Evolutionary conservation across 2,329 filamentous ascomycete genomes (phyloP).

Genomic region (Fusarium verticillioides): DNA sequence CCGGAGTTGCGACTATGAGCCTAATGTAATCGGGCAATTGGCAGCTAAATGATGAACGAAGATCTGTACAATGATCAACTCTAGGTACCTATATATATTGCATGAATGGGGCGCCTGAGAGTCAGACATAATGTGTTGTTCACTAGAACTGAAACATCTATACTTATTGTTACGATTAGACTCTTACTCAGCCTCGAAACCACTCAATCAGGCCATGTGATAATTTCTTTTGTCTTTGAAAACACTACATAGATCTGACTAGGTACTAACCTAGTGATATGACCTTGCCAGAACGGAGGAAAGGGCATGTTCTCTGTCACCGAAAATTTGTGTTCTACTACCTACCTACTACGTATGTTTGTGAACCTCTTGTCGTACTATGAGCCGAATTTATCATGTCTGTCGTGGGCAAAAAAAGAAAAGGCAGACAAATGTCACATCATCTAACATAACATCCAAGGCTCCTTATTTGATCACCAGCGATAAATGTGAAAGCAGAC

Average conservation of each 20-base stretch:
- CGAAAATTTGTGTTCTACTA: background rate
- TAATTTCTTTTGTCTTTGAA: background rate
- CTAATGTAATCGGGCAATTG: background rate
- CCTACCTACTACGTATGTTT: background rate
- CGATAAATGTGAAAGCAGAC: background rate
- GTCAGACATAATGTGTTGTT: background rate
- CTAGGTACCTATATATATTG: background rate
- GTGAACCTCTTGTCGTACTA: background rate
- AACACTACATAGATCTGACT: background rate
- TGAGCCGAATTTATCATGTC: background rate
- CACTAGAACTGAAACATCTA: background rate
- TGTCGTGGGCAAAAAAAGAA: background rate
- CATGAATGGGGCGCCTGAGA: background rate
- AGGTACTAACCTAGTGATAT: background rate
- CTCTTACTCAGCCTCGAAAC: background rate
- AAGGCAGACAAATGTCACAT: background rate
- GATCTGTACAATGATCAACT: conserved; percentile 2
- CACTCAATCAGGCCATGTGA: conserved; percentile 3
- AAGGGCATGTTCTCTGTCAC: background rate
- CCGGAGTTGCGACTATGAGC: background rate
- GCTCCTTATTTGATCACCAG: background rate
- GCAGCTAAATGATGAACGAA: conserved; percentile 2
- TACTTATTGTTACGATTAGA: conserved; percentile 4
- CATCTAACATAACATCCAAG: background rate
- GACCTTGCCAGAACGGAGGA: background rate